phyloP scores from a whole-genome alignment of 1,284 basidiomycete genomes.

The Inonotus obliquus region DNA sequence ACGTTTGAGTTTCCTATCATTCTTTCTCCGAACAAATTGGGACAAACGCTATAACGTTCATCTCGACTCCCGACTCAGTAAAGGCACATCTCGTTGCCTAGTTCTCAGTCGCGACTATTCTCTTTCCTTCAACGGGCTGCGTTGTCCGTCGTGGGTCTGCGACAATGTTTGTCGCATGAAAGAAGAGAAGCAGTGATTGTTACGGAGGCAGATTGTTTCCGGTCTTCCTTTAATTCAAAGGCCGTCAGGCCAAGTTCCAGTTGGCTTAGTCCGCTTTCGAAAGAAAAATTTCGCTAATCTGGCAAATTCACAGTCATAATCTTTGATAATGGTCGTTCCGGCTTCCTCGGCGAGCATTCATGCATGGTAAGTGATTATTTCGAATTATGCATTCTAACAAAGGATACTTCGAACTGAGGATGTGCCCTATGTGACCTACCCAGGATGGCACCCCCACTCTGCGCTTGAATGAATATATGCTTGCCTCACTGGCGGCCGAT shows the following conservation, averaged over 20 bases:
- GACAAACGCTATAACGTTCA: not conserved
- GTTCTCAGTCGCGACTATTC: not conserved
- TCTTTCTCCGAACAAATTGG: not conserved
- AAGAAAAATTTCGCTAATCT: not conserved
- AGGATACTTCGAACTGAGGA: constrained; percentile 3
- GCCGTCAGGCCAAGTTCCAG: not conserved
- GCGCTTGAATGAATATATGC: constrained; percentile 91
- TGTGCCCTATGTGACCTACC: constrained; percentile 20
- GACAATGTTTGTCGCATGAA: not conserved
- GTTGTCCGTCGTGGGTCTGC: not conserved
- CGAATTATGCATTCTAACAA: not conserved
- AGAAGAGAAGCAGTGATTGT: not conserved
- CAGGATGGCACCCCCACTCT: constrained; percentile 91
- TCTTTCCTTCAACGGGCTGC: not conserved
- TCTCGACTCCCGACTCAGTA: too few relatives aligned
- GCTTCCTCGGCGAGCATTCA: constrained; percentile 87
- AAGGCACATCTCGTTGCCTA: not conserved
- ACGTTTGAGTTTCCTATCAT: too few relatives aligned
- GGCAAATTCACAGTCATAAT: constrained; percentile 64
- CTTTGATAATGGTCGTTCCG: constrained; percentile 90
- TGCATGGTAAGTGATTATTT: constrained; percentile 53
- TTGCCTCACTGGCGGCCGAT: constrained; percentile 73
- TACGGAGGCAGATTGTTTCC: not conserved
- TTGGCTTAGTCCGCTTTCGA: not conserved
- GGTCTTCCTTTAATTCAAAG: not conserved